phyloP scores from a whole-genome alignment of 148 eudicot species.

The Amaranthus hypochondriacus region DNA sequence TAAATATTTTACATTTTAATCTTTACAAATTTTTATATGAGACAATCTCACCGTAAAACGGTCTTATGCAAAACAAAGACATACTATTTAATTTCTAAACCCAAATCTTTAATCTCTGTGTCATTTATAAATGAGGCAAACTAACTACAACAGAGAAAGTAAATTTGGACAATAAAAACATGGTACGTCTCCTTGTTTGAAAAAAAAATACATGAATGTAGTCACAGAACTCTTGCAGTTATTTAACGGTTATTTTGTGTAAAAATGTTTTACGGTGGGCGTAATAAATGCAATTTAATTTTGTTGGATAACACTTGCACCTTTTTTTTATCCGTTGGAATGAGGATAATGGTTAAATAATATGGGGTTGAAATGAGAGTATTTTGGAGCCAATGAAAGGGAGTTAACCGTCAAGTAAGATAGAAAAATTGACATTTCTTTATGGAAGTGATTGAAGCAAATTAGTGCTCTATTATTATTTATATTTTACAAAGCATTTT shows the following conservation, averaged over 20 bases:
- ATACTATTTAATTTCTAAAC: too few relatives aligned
- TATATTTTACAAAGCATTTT: background rate
- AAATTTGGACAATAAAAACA: background rate
- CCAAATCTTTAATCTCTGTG: too few relatives aligned
- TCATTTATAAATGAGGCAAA: too few relatives aligned
- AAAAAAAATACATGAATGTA: background rate
- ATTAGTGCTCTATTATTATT: background rate
- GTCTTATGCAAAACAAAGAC: too few relatives aligned
- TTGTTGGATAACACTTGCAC: background rate
- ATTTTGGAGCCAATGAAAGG: background rate
- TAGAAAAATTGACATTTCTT: background rate
- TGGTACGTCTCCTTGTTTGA: background rate
- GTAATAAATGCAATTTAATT: conserved; percentile 6
- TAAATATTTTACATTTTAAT: too few relatives aligned
- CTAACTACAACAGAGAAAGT: background rate
- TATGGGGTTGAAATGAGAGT: background rate
- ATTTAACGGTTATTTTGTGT: background rate
- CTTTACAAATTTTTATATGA: too few relatives aligned
- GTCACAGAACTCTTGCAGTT: conserved; percentile 12
- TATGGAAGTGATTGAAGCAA: background rate
- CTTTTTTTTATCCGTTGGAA: background rate
- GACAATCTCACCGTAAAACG: too few relatives aligned
- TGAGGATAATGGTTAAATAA: background rate
- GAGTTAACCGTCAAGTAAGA: background rate
- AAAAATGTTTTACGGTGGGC: background rate